phyloP scores from a whole-genome alignment of 2,329 filamentous ascomycete genomes.

The Ophiostoma quercus region DNA sequence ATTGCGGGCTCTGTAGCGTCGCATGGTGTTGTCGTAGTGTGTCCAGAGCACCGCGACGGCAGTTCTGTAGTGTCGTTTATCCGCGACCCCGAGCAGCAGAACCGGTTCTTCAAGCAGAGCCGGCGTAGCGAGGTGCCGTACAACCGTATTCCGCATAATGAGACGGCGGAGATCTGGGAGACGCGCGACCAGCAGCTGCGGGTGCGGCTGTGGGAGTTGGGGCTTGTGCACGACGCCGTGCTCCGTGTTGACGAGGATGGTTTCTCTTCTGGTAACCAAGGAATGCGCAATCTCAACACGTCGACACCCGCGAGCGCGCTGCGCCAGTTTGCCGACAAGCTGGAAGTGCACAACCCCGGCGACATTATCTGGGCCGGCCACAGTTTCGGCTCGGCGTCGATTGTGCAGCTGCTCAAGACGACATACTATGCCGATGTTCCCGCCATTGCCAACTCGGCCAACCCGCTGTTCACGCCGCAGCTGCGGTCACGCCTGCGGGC shows the following conservation, averaged over 20 bases:
- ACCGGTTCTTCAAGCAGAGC: conserved; percentile 36
- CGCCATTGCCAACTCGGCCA: conserved; percentile 43
- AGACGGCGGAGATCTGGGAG: conserved; percentile 60
- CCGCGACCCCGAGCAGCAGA: conserved; percentile 52
- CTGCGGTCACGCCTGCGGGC: conserved; percentile 50
- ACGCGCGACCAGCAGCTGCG: conserved; percentile 66
- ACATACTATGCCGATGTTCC: conserved; percentile 60
- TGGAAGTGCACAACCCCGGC: conserved; percentile 67
- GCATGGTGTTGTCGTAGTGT: conserved; percentile 74
- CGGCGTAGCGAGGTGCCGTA: conserved; percentile 43
- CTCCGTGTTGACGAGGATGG: conserved; percentile 57
- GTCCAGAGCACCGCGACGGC: conserved; percentile 77
- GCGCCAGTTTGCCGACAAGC: conserved; percentile 52
- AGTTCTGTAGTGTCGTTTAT: conserved; percentile 71
- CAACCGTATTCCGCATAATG: conserved; percentile 54
- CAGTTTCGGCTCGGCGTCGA: conserved; percentile 72
- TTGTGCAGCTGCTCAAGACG: conserved; percentile 72
- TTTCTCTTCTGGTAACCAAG: neutral
- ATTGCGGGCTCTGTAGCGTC: conserved; percentile 72
- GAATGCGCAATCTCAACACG: conserved; percentile 49
- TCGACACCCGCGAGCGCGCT: conserved; percentile 46
- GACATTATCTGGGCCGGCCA: conserved; percentile 72
- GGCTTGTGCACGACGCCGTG: conserved; percentile 63
- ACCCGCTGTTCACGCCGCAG: conserved; percentile 57
- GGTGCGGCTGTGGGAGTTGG: conserved; percentile 74